Conservation (phyloP, 2,329 filamentous ascomycete species). For the Chrysoporthe austroafricana region DNA sequence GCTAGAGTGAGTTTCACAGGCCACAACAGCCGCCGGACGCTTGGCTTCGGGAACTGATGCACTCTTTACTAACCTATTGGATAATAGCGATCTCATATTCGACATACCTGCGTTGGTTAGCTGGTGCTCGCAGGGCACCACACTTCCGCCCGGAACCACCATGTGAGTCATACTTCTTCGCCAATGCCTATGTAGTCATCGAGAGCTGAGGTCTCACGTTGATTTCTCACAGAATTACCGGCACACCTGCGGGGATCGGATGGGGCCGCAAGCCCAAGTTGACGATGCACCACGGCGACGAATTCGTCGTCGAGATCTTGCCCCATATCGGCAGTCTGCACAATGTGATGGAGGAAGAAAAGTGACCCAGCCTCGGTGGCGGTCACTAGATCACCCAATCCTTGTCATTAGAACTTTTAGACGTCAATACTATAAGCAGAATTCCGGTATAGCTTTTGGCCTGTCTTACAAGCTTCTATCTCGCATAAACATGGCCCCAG, state of each 20-base stretch:
- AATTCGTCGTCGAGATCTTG: conserved; percentile 48
- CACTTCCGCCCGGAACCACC: conserved; percentile 44
- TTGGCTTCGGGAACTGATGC: not conserved
- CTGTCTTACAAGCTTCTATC: not conserved
- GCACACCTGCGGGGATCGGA: conserved; percentile 48
- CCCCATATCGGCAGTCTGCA: conserved; percentile 48
- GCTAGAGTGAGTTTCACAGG: conserved; percentile 31
- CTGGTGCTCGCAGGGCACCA: conserved; percentile 49
- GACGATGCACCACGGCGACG: conserved; percentile 44
- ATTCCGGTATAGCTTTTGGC: not conserved
- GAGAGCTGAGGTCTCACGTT: no score
- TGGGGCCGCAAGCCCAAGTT: conserved; percentile 43
- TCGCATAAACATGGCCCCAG: not conserved
- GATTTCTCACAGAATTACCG: conserved; percentile 39
- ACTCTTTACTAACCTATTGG: not conserved
- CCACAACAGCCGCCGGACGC: not conserved
- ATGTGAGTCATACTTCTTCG: conserved; percentile 34
- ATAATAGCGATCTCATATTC: conserved; percentile 57
- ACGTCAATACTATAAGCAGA: not conserved
- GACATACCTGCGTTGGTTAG: conserved; percentile 49
- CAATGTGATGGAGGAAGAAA: conserved; percentile 44
- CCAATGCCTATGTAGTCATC: not conserved
- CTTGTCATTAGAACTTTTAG: not conserved
- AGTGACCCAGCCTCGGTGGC: conserved; percentile 30
- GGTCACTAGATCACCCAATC: not conserved